Percentiles rank a stretch among this genome's conserved stretches.
These are phyloP conservation scores for Xylariomycetidae sp. DNA, from an alignment of 2,329 filamentous ascomycete genomes.

Conservation along the genomic window DNA sequence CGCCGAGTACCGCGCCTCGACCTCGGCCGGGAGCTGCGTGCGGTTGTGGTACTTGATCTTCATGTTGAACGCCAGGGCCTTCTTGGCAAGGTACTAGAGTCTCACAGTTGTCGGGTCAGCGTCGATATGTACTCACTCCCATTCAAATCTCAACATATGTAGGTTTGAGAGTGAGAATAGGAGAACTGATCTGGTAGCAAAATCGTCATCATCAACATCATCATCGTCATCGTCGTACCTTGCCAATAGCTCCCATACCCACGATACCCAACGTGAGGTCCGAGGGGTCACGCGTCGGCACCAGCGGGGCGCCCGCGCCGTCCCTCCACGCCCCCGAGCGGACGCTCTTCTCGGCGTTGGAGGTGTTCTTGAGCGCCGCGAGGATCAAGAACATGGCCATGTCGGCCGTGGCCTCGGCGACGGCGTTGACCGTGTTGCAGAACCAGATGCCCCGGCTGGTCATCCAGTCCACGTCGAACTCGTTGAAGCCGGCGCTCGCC, in stretches of 20 bases:
- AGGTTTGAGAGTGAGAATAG: too few species aligned
- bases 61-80: conserved; percentile 3
- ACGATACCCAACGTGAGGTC: conserved; percentile 43
- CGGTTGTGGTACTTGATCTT: conserved; percentile 39
- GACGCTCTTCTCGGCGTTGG: conserved; percentile 31
- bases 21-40: conserved; percentile 24
- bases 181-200: too few species aligned
- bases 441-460: conserved; percentile 42
- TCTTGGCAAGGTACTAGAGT: conserved; percentile 11
- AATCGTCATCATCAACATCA: neutral
- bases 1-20: conserved; percentile 30
- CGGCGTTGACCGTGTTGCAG: conserved; percentile 49
- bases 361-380: conserved; percentile 39
- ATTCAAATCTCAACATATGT: too few species aligned
- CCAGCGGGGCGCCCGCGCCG: conserved; percentile 16
- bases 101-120: conserved; percentile 11
- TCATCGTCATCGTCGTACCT: conserved; percentile 23
- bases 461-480: conserved; percentile 41
- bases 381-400: conserved; percentile 36
- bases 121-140: neutral
- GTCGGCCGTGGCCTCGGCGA: conserved; percentile 47
- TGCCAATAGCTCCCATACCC: conserved; percentile 44
- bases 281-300: conserved; percentile 36
- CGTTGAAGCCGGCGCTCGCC: conserved; percentile 42
- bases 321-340: conserved; percentile 34